Conservation (phyloP, 2,329 filamentous ascomycete genomes). For the Scedosporium minutisporum region DNA sequence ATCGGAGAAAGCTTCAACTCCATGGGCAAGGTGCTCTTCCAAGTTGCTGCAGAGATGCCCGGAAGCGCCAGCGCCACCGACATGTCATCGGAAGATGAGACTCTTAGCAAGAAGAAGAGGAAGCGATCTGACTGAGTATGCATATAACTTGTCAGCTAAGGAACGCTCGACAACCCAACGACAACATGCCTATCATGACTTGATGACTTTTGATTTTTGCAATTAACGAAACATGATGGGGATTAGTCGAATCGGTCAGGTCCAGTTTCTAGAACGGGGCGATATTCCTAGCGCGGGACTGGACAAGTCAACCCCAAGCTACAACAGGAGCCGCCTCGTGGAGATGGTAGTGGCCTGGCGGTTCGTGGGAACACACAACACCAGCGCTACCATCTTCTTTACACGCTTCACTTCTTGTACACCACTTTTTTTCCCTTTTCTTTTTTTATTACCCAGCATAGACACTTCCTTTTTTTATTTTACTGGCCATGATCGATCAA, state of each 20-base stretch:
- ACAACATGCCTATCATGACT: conserved; percentile 4
- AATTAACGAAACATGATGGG: conserved; percentile 5
- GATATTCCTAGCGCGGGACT: background rate
- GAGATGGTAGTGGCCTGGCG: background rate
- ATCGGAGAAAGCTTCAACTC: conserved; percentile 53
- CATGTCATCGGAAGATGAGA: conserved; percentile 43
- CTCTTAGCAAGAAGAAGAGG: conserved; percentile 49
- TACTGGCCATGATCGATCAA: background rate
- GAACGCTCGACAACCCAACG: background rate
- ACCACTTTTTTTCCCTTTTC: conserved; percentile 14
- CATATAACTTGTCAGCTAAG: background rate
- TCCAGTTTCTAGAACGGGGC: conserved; percentile 1
- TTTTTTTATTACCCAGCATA: conserved; percentile 7
- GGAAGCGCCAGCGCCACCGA: conserved; percentile 54
- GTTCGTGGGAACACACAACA: background rate
- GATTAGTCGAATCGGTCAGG: conserved; percentile 2
- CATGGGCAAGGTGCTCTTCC: conserved; percentile 72
- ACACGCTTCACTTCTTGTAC: conserved; percentile 9
- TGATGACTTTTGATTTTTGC: conserved; percentile 3
- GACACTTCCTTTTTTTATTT: conserved; percentile 3
- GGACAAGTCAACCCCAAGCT: background rate
- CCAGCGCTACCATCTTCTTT: background rate
- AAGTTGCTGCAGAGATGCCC: conserved; percentile 64
- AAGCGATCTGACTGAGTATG: conserved; percentile 58
- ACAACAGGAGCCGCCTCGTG: background rate